Base-by-base conservation (phyloP, 169 alveolate species). In the Theileria sp. region DNA sequence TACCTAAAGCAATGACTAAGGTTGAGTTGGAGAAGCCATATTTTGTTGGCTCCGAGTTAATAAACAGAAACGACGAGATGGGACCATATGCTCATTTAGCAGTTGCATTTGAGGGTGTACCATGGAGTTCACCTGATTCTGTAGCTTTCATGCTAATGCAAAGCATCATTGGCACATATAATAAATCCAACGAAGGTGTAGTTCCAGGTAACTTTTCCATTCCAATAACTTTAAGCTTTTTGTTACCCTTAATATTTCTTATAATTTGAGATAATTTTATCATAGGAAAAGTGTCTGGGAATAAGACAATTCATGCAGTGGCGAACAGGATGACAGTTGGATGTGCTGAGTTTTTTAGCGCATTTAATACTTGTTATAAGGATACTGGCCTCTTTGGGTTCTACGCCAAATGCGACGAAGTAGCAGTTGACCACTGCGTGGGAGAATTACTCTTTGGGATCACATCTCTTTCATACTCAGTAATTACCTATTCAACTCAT, bases 371-470 rank as follows among this genome's bases (percentile, higher is more conserved):
- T 0, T 91, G 95, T 75, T 97, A 97, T 89, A 92, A 94, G 60
- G 98, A 97, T 81, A 95, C 98, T 44, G 99, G 98, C 25, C 80
- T 96, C 38, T 96, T 95, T 83, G 98, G 98, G 9, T 87, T 86
- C 77, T 91, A 93, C 69, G 94, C 92, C 5, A 93, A 92, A 65
- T 78, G 92, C 58, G 96, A 93, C 80, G 96, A 93, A 54, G 91
- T 93, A 56, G 96, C 96, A 3, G 88, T 91, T 1, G 95, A 91
- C 76, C 96, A 93, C 85, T 90, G 94, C 68, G 87, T 91, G 64
- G 95, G 95, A 9, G 94, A 88, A 64, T 88, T 93, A 36, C 88
- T 93, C 94, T 92, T 91, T 77, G 95, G 95, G 21, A 81, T 91
- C 51, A 93, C 96, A 3, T 80, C 94, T 23, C 85, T 93, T 44